phyloP scores from a whole-genome alignment of 2,329 filamentous ascomycete species.

The Chrysoporthe cubensis region DNA sequence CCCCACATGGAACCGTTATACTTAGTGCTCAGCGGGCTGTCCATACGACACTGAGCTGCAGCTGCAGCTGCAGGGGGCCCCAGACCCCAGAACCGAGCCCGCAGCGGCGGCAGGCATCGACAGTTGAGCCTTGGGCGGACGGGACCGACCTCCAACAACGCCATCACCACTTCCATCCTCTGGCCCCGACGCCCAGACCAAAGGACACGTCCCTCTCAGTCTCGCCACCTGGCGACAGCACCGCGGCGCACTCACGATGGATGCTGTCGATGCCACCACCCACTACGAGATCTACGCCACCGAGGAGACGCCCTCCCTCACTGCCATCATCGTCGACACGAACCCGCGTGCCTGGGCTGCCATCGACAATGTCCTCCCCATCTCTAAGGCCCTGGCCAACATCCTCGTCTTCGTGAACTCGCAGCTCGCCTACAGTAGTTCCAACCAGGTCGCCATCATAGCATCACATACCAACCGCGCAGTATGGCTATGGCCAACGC shows the following conservation, averaged over 20 bases:
- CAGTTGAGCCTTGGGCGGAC: not conserved
- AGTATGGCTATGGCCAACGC: slow-evolving; percentile 82
- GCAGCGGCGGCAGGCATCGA: slow-evolving; percentile 7
- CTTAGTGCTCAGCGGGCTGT: slow-evolving; percentile 2
- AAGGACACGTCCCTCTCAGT: not conserved
- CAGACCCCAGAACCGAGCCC: not conserved
- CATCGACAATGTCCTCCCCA: slow-evolving; percentile 72
- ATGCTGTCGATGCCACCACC: slow-evolving; percentile 60
- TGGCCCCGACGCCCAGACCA: not conserved
- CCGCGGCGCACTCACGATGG: slow-evolving; percentile 47
- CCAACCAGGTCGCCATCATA: slow-evolving; percentile 89
- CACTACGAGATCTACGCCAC: slow-evolving; percentile 61
- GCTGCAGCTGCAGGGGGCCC: not conserved
- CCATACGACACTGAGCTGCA: slow-evolving; percentile 9
- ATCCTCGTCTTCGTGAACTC: slow-evolving; percentile 96
- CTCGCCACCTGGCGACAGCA: slow-evolving; percentile 1
- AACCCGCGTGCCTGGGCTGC: slow-evolving; percentile 91
- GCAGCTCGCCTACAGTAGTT: slow-evolving; percentile 90
- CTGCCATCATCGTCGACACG: slow-evolving; percentile 91
- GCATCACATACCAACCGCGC: slow-evolving; percentile 87
- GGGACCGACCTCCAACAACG: not conserved
- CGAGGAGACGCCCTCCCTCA: slow-evolving; percentile 74
- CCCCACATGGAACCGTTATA: slow-evolving; percentile 7
- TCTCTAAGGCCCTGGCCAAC: slow-evolving; percentile 83
- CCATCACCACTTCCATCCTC: not conserved